Conservation (phyloP, 495 filamentous ascomycete species). For the Hypoxylon lienhwacheense region DNA sequence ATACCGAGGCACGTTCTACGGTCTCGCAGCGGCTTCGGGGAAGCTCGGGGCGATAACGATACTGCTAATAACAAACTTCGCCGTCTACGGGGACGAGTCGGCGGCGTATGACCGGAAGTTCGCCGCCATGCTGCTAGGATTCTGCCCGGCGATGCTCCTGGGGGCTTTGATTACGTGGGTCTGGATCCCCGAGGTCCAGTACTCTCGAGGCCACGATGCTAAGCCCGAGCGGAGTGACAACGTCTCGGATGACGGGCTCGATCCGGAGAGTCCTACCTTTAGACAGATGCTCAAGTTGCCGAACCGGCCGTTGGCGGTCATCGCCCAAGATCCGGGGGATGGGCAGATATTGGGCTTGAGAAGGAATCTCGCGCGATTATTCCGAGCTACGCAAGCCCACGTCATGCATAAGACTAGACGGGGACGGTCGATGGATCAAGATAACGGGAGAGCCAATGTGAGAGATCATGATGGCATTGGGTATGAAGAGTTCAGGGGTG, state of each 20-base stretch:
- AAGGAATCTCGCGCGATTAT: conserved; percentile 20
- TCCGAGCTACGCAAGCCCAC: conserved; percentile 7
- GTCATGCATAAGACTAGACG: not conserved
- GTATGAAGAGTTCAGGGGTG: not conserved
- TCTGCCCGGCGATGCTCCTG: conserved; percentile 38
- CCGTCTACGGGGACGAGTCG: conserved; percentile 8
- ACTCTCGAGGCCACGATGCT: conserved; percentile 24
- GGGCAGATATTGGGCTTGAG: conserved; percentile 31
- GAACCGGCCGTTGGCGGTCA: conserved; percentile 25
- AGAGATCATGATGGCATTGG: not conserved
- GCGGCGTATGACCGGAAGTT: conserved; percentile 22
- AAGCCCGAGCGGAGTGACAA: conserved; percentile 14
- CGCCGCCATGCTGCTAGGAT: conserved; percentile 38
- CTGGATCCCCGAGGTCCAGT: conserved; percentile 45
- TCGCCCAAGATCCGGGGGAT: conserved; percentile 29
- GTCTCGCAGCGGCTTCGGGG: conserved; percentile 48
- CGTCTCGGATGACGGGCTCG: conserved; percentile 18
- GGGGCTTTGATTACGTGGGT: conserved; percentile 42
- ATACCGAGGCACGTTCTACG: conserved; percentile 45
- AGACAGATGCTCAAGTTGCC: conserved; percentile 27
- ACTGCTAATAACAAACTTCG: conserved; percentile 31
- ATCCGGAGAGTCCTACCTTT: conserved; percentile 3
- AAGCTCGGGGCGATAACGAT: conserved; percentile 47
- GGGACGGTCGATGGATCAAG: not conserved
- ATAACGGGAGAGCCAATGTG: not conserved